Conservation (phyloP, 495 filamentous ascomycete species). For the Zalerion maritima region DNA sequence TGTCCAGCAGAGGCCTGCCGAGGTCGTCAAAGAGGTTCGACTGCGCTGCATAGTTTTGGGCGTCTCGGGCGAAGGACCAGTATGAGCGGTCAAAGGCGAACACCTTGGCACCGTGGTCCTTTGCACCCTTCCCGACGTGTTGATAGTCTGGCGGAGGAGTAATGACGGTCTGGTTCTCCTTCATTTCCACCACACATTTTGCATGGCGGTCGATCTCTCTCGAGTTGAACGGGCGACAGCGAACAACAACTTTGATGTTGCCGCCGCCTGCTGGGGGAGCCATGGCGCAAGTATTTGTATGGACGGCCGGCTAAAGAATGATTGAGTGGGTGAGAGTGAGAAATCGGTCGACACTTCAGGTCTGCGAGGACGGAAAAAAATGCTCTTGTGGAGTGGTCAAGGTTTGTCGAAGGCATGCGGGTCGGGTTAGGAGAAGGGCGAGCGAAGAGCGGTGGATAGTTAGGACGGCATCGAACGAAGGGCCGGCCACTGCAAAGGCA, state of each 20-base stretch:
- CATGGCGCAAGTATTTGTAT: slow-evolving; percentile 10
- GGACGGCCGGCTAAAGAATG: slow-evolving; percentile 5
- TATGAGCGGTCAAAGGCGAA: slow-evolving; percentile 97
- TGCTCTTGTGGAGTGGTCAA: slow-evolving; percentile 1
- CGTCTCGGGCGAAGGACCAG: slow-evolving; percentile 86
- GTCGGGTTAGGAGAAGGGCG: no score
- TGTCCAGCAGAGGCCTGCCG: slow-evolving; percentile 83
- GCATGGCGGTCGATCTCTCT: slow-evolving; percentile 82
- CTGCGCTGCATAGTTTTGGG: slow-evolving; percentile 77
- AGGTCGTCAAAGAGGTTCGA: slow-evolving; percentile 78
- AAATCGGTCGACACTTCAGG: slow-evolving; percentile 8
- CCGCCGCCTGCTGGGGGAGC: slow-evolving; percentile 74
- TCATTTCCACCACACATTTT: slow-evolving; percentile 98
- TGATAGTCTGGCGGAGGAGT: slow-evolving; percentile 52
- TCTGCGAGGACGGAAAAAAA: slow-evolving; percentile 6
- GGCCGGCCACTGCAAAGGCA: no score
- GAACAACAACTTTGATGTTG: slow-evolving; percentile 99
- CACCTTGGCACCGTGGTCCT: slow-evolving; percentile 60
- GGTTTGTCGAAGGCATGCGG: slow-evolving; percentile 1
- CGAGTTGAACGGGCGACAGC: slow-evolving; percentile 79
- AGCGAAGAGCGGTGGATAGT: no score
- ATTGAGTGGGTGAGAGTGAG: slow-evolving; percentile 4
- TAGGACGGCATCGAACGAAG: no score
- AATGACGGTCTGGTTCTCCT: slow-evolving; percentile 77
- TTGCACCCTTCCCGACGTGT: slow-evolving; percentile 48